A percentile compares a stretch with the other conserved stretches of the same genome.
Conservation (phyloP, 352 stramenopile genomes). For the Stramenopiles sp. region DNA sequence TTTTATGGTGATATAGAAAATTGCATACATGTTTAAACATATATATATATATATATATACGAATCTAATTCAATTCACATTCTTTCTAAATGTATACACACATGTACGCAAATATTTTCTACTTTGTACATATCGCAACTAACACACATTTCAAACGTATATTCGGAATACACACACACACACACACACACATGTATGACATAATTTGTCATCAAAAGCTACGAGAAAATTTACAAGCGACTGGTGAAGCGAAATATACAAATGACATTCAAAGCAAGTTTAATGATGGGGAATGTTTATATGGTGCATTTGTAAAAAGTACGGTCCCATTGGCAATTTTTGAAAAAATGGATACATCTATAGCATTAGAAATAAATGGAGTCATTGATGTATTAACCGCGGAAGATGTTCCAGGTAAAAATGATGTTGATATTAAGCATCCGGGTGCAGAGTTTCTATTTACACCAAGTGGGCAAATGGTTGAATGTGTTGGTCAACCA, state of each 20-base stretch:
- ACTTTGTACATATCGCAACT: too few relatives aligned
- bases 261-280: constrained; percentile 74
- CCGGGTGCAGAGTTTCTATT: constrained; percentile 43
- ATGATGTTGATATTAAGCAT: constrained; percentile 15
- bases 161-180: too few relatives aligned
- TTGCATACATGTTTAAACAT: too few relatives aligned
- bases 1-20: too few relatives aligned
- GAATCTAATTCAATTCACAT: too few relatives aligned
- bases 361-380: constrained; percentile 53
- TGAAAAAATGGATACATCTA: constrained; percentile 50
- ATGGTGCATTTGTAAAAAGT: constrained; percentile 70
- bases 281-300: constrained; percentile 42
- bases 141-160: too few relatives aligned
- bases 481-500: constrained; percentile 39
- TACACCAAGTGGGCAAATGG: constrained; percentile 25
- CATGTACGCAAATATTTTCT: too few relatives aligned
- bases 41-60: too few relatives aligned
- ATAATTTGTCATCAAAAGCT: too few relatives aligned
- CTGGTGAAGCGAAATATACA: constrained; percentile 76
- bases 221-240: constrained; percentile 81
- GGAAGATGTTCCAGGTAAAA: constrained; percentile 22
- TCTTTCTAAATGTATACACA: too few relatives aligned
- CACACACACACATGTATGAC: too few relatives aligned
- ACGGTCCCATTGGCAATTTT: constrained; percentile 48
- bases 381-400: constrained; percentile 60